Conservation (phyloP, 805 yeast genomes). For the Torulaspora indica region DNA sequence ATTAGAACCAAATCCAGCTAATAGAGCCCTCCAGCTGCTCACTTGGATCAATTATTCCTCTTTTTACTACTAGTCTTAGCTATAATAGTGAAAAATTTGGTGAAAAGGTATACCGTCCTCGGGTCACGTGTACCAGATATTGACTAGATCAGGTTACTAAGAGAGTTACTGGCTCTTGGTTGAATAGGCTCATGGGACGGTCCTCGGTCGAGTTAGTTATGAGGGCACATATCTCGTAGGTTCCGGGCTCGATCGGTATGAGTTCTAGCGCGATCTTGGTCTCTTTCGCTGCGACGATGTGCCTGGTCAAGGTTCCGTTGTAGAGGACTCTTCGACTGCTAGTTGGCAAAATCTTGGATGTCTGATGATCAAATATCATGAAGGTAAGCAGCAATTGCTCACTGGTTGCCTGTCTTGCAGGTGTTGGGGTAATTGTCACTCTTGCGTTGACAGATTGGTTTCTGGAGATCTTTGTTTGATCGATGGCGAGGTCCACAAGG, state of each 20-base stretch:
- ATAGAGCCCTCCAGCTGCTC: neutral
- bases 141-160: constrained; percentile 9
- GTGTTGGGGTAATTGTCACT: constrained; percentile 14
- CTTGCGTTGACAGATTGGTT: constrained; percentile 18
- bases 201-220: constrained; percentile 11
- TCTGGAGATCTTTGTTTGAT: constrained; percentile 7
- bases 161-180: constrained; percentile 13
- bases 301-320: constrained; percentile 61
- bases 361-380: constrained; percentile 25
- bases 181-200: constrained; percentile 14
- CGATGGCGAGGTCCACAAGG: constrained; percentile 15
- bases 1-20: neutral
- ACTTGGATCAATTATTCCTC: neutral
- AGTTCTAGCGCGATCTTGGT: constrained; percentile 44
- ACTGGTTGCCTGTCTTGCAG: neutral
- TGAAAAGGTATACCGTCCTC: constrained; percentile 1
- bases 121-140: constrained; percentile 6
- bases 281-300: constrained; percentile 42
- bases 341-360: constrained; percentile 23
- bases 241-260: constrained; percentile 69
- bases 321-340: constrained; percentile 56
- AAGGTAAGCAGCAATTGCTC: constrained; percentile 12
- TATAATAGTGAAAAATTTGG: constrained; percentile 8
- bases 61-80: too few species aligned
- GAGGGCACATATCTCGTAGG: constrained; percentile 66